Base-by-base conservation (phyloP, 2,329 filamentous ascomycete species). In the Magnaporthiopsis rhizophila region DNA sequence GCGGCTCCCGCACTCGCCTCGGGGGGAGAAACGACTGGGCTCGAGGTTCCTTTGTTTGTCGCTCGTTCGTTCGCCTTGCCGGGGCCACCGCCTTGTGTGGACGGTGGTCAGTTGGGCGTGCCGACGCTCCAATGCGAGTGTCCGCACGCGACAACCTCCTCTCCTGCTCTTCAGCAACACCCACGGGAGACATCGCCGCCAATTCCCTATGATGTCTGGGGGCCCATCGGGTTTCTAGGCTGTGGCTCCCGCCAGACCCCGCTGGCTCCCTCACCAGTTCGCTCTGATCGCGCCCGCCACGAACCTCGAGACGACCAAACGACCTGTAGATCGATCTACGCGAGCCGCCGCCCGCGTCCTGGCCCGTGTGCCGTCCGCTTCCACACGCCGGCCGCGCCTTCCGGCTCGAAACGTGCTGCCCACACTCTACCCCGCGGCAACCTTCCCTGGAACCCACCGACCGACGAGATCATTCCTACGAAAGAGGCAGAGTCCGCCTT, bases 231-330 rank as follows among this genome's bases (percentile, higher is more conserved):
- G 69, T 69, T 75, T 72, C 67, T 77, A 74, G 75, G 62, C 72
- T 75, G 73, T 77, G 75, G 75, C 75, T 71, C 67, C 67, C 68
- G 74, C 75, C 75, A 75, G 75, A 73, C 68, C 67, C 24, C 65
- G 62, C 64, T 62, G 64, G 65, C 24, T 62, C 64, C 45, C 45
- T 53, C 45, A 24, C 50, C 30, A 38, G 32, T 21, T 56, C 32
- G 13, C 30, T 61, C 26, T 32, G 5, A 15, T 12, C 24, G 53
- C 56, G 18, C 53, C 32, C 30, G 45, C 45, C 45, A 53, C 45
- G 45, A 24, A 9, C 45, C 45, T 21, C 45, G 45, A 53, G 45
- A 53, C 45, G 45, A 53, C 45, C 45, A 21, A 53, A 53, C 45
- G 21, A 24, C 15, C 45, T 21, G n/a, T 24, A 53, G 45, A 53